phyloP scores from a whole-genome alignment of 2,329 filamentous ascomycete genomes.

The Talaromyces islandicus region DNA sequence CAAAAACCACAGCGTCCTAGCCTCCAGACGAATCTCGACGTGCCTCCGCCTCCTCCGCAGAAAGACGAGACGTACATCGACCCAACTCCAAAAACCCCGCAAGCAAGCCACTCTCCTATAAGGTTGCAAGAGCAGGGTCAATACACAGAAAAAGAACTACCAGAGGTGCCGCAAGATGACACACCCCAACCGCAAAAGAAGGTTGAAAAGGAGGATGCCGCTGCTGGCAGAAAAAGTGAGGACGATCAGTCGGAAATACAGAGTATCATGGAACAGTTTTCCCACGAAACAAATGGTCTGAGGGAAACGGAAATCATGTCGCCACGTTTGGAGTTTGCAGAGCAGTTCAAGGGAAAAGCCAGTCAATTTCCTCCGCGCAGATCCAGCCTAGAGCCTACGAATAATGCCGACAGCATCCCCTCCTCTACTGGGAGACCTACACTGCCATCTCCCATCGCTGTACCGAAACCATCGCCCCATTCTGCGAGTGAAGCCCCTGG shows the following conservation, averaged over 20 bases:
- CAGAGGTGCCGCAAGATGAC: conserved; percentile 26
- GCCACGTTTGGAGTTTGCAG: conserved; percentile 74
- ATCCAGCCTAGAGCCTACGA: conserved; percentile 71
- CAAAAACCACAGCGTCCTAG: conserved; percentile 15
- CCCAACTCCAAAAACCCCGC: conserved; percentile 42
- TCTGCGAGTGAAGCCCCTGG: conserved; percentile 20
- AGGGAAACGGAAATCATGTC: conserved; percentile 86
- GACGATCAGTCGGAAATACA: conserved; percentile 84
- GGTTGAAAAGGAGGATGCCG: conserved; percentile 38
- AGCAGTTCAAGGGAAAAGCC: conserved; percentile 64
- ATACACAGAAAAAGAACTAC: conserved; percentile 34
- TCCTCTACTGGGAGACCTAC: conserved; percentile 14
- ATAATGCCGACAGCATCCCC: conserved; percentile 23
- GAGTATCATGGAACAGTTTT: conserved; percentile 96
- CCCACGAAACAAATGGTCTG: conserved; percentile 64
- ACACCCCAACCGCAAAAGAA: conserved; percentile 42
- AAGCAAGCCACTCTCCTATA: conserved; percentile 36
- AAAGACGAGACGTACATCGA: conserved; percentile 50
- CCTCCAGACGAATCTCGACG: conserved; percentile 8
- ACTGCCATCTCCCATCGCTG: conserved; percentile 17
- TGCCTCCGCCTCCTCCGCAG: conserved; percentile 43
- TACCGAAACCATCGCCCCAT: conserved; percentile 21
- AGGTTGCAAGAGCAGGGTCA: conserved; percentile 23
- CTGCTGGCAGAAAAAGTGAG: conserved; percentile 23
- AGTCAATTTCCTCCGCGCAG: conserved; percentile 71